A percentile compares a stretch with the other conserved stretches of the same genome.
phyloP scores from a whole-genome alignment of 768 basidiomycete species.

The Cystobasidium onofrii region DNA sequence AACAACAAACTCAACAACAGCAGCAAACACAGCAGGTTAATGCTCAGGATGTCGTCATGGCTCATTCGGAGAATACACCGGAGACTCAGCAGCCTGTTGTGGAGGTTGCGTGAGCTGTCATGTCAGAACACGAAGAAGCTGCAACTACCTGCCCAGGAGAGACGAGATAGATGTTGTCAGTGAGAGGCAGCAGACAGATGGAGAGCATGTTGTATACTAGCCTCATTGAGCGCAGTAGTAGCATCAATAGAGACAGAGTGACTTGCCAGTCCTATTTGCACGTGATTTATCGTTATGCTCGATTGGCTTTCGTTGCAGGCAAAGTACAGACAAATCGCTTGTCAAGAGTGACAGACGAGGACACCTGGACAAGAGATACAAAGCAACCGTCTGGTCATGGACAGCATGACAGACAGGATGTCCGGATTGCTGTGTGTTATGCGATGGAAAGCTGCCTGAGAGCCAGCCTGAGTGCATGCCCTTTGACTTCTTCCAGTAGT shows the following conservation, averaged over 20 bases:
- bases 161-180: neutral
- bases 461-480: too few species aligned
- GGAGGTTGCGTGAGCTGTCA: slow-evolving; percentile 1
- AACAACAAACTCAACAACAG: neutral
- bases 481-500: too few species aligned
- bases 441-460: too few species aligned
- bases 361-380: neutral
- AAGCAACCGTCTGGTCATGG: neutral
- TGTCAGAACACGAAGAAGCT: neutral
- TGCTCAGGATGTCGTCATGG: slow-evolving; percentile 6
- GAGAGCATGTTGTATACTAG: too few species aligned
- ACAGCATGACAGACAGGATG: neutral
- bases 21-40: slow-evolving; percentile 10
- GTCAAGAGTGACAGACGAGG: neutral
- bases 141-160: neutral
- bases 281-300: neutral
- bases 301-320: neutral
- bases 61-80: neutral
- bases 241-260: neutral
- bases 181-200: neutral
- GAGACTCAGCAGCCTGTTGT: slow-evolving; percentile 10
- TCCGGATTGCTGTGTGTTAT: too few species aligned
- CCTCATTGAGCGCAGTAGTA: too few species aligned
- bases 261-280: neutral
- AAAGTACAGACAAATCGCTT: neutral